These are phyloP conservation scores for Deinandra increscens DNA, from an alignment of 129 eudicot genomes.

Conservation along the genomic window DNA sequence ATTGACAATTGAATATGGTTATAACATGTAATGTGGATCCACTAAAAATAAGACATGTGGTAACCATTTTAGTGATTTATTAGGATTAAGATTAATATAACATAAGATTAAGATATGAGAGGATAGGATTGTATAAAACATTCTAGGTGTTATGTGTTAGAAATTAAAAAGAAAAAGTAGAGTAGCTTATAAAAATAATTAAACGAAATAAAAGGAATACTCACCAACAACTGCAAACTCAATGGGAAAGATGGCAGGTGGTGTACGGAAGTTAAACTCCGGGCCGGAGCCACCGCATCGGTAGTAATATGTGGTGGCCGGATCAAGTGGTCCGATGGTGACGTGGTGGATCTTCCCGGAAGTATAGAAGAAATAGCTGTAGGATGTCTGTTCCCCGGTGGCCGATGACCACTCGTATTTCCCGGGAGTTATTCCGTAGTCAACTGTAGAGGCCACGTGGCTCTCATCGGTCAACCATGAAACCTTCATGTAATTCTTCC, in stretches of 20 bases:
- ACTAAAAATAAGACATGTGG: too few relatives aligned
- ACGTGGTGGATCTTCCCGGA: slow-evolving; percentile 76
- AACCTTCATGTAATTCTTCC: slow-evolving; percentile 53
- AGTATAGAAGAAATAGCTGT: slow-evolving; percentile 50
- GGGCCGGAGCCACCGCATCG: slow-evolving; percentile 70
- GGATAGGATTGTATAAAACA: too few relatives aligned
- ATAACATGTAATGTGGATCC: too few relatives aligned
- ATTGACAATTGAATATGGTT: too few relatives aligned
- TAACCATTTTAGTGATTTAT: too few relatives aligned
- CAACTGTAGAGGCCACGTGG: slow-evolving; percentile 45
- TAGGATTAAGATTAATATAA: too few relatives aligned
- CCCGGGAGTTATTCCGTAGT: slow-evolving; percentile 57
- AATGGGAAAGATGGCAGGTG: slow-evolving; percentile 61
- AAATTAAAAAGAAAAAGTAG: too few relatives aligned
- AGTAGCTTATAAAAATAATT: too few relatives aligned
- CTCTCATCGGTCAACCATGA: slow-evolving; percentile 60
- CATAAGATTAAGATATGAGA: too few relatives aligned
- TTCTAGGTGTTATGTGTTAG: too few relatives aligned
- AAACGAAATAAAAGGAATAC: background rate
- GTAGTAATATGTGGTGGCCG: slow-evolving; percentile 66
- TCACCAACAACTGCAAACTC: slow-evolving; percentile 81
- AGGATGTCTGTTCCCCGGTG: slow-evolving; percentile 58
- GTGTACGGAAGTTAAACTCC: slow-evolving; percentile 66
- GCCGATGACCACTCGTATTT: slow-evolving; percentile 46
- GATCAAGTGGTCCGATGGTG: slow-evolving; percentile 69